Evolutionary conservation across 306 rosid species (phyloP), one percentile per base, ranked within the genome.

Genomic region (Acmispon strigosus): DNA sequence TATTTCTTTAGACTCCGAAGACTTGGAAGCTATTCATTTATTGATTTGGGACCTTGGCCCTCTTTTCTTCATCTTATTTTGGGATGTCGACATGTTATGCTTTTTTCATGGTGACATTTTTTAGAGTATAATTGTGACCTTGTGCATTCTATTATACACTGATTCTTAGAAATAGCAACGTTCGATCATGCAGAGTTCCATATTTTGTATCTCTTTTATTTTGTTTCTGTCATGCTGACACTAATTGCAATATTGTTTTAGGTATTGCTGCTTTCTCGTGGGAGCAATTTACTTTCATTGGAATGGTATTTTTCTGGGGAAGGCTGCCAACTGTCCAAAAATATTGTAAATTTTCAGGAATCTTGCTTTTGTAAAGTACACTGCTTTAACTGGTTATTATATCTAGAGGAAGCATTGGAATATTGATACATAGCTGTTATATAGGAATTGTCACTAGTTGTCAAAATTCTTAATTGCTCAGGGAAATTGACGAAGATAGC

Each of bases 361-460:
- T 50, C 70, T 24, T 82, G 72, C 66, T 74, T 81, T 56, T 92
- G 92, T 90, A 81, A 84, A 92, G 84, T 59, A 81, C 83, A 78
- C 81, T 78, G 79, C 48, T 83, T 68, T 84, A 20, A 66, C 86
- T 76, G 69, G 83, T 70, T 74, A 62, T 80, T 74, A 66, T 80
- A 68, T 78, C 76, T 66, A 73, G 81, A 14, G 80, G 79, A 82
- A 67, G 78, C 77, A 70, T 69, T 76, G 77, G 69, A 72, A 76
- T 68, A 54, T 66, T 75, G 50, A 51, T 41, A 73, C 34, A 60
- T 73, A 75, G n/a, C 61, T 58, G 85, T 78, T 73, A 76, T 67
- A 60, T 73, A 77, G 70, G 79, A 80, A 74, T 51, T 74, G 74
- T 22, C 48, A 53, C 45, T 19, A 56, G 72, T 70, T 70, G 54